Evolutionary conservation across 805 yeast genomes (phyloP), one percentile per base, ranked within the genome.

Genomic region (Pichia paraexigua): DNA sequence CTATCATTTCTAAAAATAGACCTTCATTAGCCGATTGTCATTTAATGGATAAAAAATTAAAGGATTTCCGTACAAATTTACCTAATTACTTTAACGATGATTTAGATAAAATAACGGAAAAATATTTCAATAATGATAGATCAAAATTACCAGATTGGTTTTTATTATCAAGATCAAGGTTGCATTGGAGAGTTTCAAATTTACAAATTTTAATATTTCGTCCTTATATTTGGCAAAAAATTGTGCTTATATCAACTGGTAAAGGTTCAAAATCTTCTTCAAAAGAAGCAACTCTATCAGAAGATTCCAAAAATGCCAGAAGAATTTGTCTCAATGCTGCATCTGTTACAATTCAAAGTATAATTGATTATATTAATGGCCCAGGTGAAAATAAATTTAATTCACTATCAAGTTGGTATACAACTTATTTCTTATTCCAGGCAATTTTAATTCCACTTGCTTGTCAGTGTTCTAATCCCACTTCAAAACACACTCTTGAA

Each of bases 391-490:
- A 35, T 35, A 53, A 56, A 41, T 47, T 73, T 20, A 71, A 78
- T n/a, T 73, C 76, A 25, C 68, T 80, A 30, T 71, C 79, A 15
- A 74, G 78, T 27, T 82, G 87, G 87, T 78, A 81, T 63, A 78
- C 84, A 5, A 77, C 81, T 0, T 82, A 79, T 59, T 83, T 79
- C 62, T 56, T 80, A 15, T 80, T 82, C 65, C 86, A 82, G 61
- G 85, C 87, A 1, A 75, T 78, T 5, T 64, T 82, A 51, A 77
- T 82, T 46, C 81, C 83, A 10, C 72, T 80, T 48, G 75, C 78
- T 11, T 77, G 80, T 56, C 61, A 76, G 18, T 74, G 79, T 53
- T 71, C 80, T 11, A 82, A 79, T 50, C 76, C 80, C 7, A 58
- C 60, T 6, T 73, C 79, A 15, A 70, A 73, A 47, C 72, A 74